phyloP scores from a whole-genome alignment of 352 stramenopile genomes.

The Pythium myriotylum region DNA sequence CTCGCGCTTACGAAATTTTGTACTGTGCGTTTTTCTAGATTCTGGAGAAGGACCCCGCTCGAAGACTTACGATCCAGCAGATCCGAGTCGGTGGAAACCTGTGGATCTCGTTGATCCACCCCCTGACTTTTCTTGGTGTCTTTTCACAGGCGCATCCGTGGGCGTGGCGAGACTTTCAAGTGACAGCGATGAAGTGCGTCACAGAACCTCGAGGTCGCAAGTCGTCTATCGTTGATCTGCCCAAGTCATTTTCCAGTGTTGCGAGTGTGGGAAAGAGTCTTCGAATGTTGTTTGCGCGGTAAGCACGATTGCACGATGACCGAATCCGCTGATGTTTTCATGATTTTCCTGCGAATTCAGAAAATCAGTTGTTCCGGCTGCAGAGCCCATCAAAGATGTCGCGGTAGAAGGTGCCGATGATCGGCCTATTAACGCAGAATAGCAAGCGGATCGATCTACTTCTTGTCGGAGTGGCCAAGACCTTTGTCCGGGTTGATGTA shows the following conservation, averaged over 20 bases:
- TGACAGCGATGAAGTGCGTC: conserved; percentile 69
- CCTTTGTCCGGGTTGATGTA: conserved; percentile 75
- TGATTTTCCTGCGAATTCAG: conserved; percentile 1
- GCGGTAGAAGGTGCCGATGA: conserved; percentile 1
- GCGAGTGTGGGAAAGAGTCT: conserved; percentile 64
- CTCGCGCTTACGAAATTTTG: no score
- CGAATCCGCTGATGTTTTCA: no score
- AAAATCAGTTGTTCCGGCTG: conserved; percentile 23
- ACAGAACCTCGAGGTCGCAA: conserved; percentile 49
- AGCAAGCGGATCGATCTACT: conserved; percentile 30
- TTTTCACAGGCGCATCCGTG: conserved; percentile 54
- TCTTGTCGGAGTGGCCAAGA: conserved; percentile 88
- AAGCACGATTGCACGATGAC: conserved; percentile 2
- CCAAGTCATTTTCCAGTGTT: conserved; percentile 45
- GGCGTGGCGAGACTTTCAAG: conserved; percentile 76
- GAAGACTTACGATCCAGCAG: conserved; percentile 63
- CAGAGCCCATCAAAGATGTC: background rate
- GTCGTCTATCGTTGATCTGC: conserved; percentile 38
- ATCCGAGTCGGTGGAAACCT: conserved; percentile 60
- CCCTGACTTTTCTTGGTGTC: no score
- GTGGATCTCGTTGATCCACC: no score
- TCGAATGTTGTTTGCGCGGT: conserved; percentile 56
- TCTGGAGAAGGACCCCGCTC: conserved; percentile 67
- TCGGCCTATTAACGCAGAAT: background rate
- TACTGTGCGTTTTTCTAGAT: conserved; percentile 59